Evolutionary conservation across 2,329 filamentous ascomycete species (phyloP).

Genomic region (Chaetomium sp.): DNA sequence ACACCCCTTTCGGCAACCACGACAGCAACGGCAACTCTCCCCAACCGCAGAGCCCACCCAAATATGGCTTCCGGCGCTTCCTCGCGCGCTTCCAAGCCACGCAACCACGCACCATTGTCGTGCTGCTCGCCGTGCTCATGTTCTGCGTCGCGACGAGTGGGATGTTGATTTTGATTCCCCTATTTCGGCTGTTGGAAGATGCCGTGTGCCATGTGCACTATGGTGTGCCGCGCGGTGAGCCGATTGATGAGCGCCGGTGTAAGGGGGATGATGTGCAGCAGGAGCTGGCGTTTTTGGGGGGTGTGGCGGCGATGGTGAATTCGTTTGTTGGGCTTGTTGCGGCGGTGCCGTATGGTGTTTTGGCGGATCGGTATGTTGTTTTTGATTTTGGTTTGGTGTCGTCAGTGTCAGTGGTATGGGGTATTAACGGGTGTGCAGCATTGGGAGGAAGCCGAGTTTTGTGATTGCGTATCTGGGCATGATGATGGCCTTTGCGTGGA

Average conservation of each 20-base stretch:
- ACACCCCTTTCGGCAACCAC: background rate
- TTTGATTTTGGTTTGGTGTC: no score
- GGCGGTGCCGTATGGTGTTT: slow-evolving; percentile 19
- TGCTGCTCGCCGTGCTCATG: slow-evolving; percentile 15
- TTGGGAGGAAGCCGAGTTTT: slow-evolving; percentile 20
- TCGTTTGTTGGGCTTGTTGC: slow-evolving; percentile 15
- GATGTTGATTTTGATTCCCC: slow-evolving; percentile 19
- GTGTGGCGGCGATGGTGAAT: slow-evolving; percentile 13
- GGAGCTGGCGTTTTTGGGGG: slow-evolving; percentile 18
- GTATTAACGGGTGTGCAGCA: slow-evolving; percentile 7
- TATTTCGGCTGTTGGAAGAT: slow-evolving; percentile 22
- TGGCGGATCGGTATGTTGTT: slow-evolving; percentile 17
- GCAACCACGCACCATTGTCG: slow-evolving; percentile 14
- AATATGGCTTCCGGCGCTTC: background rate
- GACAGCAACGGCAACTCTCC: background rate
- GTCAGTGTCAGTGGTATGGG: background rate
- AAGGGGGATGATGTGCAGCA: slow-evolving; percentile 20
- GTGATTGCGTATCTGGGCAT: slow-evolving; percentile 18
- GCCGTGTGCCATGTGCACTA: slow-evolving; percentile 20
- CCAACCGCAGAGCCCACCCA: background rate
- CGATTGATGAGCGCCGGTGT: slow-evolving; percentile 20
- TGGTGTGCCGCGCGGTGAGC: slow-evolving; percentile 12
- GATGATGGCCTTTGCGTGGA: slow-evolving; percentile 16
- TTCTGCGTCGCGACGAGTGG: slow-evolving; percentile 18
- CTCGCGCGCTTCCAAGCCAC: slow-evolving; percentile 11